Percentiles rank a stretch among this genome's conserved stretches.
Evolutionary conservation across 108 stramenopile genomes (phyloP).

Genomic region (Skeletonema grethae): DNA sequence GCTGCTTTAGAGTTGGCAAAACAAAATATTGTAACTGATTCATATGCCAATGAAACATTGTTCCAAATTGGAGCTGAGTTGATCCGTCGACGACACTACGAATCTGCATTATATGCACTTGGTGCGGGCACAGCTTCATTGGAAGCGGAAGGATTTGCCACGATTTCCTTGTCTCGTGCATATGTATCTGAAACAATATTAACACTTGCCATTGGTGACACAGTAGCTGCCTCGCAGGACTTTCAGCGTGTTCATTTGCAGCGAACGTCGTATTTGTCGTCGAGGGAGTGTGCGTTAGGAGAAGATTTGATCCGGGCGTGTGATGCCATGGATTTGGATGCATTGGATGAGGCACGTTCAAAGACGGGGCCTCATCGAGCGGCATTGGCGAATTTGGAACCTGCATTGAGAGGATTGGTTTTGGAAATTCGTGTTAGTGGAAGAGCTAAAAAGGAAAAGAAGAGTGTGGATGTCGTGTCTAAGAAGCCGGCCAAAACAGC

Average conservation of each 20-base stretch:
- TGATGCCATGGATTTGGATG: slow-evolving; percentile 68
- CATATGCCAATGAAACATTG: slow-evolving; percentile 81
- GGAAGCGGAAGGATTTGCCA: slow-evolving; percentile 69
- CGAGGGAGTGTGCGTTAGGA: slow-evolving; percentile 87
- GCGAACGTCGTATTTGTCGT: slow-evolving; percentile 65
- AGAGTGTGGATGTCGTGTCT: slow-evolving; percentile 21
- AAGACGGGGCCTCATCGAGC: slow-evolving; percentile 61
- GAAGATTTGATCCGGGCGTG: slow-evolving; percentile 88
- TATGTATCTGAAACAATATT: slow-evolving; percentile 77
- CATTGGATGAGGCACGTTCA: slow-evolving; percentile 70
- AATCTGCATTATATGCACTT: slow-evolving; percentile 80
- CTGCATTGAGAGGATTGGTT: slow-evolving; percentile 58
- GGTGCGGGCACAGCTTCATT: slow-evolving; percentile 73
- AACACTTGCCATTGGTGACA: slow-evolving; percentile 81
- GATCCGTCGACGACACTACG: slow-evolving; percentile 60
- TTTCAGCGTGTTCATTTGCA: slow-evolving; percentile 88
- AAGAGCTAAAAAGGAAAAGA: slow-evolving; percentile 51
- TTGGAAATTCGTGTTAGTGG: slow-evolving; percentile 68
- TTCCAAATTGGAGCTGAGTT: slow-evolving; percentile 56
- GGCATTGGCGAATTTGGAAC: slow-evolving; percentile 71
- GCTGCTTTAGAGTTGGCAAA: slow-evolving; percentile 57
- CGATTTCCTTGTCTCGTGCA: slow-evolving; percentile 65
- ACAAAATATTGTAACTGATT: slow-evolving; percentile 59
- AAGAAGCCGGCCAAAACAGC: slow-evolving; percentile 49
- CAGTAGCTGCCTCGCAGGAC: slow-evolving; percentile 73